Evolutionary conservation across 2,329 filamentous ascomycete species (phyloP).

Genomic region (Colletotrichum abscissum): DNA sequence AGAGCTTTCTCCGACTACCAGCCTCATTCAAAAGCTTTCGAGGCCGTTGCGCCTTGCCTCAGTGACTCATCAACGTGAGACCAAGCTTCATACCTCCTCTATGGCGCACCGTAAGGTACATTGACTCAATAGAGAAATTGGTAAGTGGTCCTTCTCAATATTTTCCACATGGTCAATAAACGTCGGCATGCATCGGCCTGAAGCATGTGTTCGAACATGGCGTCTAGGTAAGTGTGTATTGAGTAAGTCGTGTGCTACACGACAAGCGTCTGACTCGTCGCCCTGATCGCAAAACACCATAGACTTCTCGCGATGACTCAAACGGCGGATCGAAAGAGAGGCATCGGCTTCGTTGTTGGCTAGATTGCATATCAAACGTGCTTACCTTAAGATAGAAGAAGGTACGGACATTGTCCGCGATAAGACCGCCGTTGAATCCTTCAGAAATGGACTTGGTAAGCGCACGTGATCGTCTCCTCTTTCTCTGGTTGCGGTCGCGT

Average conservation of each 20-base stretch:
- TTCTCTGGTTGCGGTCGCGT: neutral
- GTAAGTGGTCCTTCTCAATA: too few species aligned
- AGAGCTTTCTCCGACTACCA: neutral
- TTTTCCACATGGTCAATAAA: too few species aligned
- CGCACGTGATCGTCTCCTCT: conserved; percentile 23
- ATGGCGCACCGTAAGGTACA: neutral
- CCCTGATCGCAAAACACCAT: neutral
- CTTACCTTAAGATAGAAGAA: neutral
- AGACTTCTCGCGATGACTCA: neutral
- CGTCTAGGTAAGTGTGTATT: neutral
- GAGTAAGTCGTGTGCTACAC: neutral
- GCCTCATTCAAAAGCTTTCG: neutral
- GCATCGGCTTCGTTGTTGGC: neutral
- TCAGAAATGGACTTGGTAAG: neutral
- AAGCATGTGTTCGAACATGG: neutral
- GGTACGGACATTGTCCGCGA: neutral
- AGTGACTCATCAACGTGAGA: neutral
- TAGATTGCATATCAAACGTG: neutral
- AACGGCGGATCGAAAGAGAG: neutral
- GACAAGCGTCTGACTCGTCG: neutral
- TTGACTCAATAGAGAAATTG: neutral
- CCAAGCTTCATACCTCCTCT: neutral
- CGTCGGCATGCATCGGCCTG: neutral
- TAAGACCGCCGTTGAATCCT: neutral
- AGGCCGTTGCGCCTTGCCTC: neutral